Evolutionary conservation across 1,139 yeast species (phyloP).

Genomic region (Taphrina pruni): DNA sequence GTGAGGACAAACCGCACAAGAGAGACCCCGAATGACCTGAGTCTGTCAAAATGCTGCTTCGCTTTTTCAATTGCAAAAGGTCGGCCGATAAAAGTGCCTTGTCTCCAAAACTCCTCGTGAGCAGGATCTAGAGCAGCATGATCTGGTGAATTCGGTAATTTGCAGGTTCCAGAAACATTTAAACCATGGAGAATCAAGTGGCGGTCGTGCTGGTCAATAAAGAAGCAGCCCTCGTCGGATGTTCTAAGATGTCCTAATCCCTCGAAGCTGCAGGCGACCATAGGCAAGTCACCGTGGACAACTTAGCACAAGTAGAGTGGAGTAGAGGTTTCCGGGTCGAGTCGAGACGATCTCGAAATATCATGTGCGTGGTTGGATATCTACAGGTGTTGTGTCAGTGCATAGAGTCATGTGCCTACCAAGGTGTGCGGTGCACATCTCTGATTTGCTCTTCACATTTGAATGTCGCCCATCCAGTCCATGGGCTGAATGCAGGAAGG

Average conservation of each 20-base stretch:
- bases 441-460: no score
- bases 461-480: no score
- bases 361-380: no score
- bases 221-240: conserved; percentile 10
- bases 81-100: conserved; percentile 79
- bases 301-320: no score
- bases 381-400: no score
- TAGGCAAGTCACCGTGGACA: not conserved
- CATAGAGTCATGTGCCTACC: no score
- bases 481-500: no score
- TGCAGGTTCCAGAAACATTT: conserved; percentile 38
- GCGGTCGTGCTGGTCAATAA: conserved; percentile 35
- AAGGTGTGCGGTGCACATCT: no score
- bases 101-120: conserved; percentile 62
- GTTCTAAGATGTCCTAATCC: conserved; percentile 2
- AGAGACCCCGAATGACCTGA: conserved; percentile 82
- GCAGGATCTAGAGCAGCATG: conserved; percentile 18
- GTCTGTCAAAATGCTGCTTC: conserved; percentile 66
- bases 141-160: conserved; percentile 22
- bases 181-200: conserved; percentile 28
- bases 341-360: no score
- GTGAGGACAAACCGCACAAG: conserved; percentile 75
- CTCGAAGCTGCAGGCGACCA: conserved; percentile 7
- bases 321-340: no score
- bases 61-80: conserved; percentile 82